Evolutionary conservation across 2,329 filamentous ascomycete species (phyloP).

Genomic region (Sporothrix pallida): DNA sequence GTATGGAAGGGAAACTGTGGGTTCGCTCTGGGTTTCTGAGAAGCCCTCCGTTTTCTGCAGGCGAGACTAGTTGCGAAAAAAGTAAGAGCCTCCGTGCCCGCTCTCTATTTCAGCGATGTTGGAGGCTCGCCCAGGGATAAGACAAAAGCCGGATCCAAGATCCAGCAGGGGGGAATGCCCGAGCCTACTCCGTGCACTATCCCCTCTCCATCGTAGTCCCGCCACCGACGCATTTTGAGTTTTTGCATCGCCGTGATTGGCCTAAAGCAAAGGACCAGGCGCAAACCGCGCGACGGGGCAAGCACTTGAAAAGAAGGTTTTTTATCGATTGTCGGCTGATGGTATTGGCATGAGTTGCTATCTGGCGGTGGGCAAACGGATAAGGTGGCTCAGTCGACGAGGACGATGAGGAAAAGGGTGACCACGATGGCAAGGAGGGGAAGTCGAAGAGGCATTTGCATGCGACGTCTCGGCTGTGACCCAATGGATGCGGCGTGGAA

Average conservation of each 20-base stretch:
- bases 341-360: background rate
- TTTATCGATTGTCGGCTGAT: background rate
- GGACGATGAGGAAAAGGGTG: no score
- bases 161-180: conserved; percentile 10
- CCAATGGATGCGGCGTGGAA: background rate
- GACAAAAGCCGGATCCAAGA: conserved; percentile 16
- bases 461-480: conserved; percentile 7
- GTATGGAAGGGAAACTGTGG: no score
- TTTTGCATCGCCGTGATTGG: conserved; percentile 17
- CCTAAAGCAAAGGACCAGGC: background rate
- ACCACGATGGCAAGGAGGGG: background rate
- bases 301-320: background rate
- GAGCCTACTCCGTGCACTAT: conserved; percentile 1
- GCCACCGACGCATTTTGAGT: background rate
- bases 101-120: background rate
- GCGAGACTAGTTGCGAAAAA: background rate
- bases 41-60: no score
- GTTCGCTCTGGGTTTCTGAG: no score
- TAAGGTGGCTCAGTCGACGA: no score
- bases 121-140: background rate
- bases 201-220: background rate
- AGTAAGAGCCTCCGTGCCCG: background rate
- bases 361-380: background rate
- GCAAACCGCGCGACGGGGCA: conserved; percentile 13
- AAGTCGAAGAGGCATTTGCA: background rate